These are phyloP conservation scores for Penstemon newberryi DNA, from an alignment of 257 asterid species.

Conservation along the genomic window DNA sequence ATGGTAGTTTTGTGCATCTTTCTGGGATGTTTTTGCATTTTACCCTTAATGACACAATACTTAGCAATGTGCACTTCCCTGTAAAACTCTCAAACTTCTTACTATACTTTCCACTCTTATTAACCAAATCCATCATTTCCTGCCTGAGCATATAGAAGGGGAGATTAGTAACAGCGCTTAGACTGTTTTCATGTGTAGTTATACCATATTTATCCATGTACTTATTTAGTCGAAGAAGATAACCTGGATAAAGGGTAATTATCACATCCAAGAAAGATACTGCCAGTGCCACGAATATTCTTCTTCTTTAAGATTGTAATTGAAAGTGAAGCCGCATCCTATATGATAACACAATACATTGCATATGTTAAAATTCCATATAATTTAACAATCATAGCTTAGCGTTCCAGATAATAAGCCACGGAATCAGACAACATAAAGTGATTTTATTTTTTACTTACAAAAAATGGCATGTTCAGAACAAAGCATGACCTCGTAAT, in stretches of 20 bases:
- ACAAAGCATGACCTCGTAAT: conserved; percentile 68
- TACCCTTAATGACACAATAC: background rate
- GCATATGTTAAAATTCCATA: conserved; percentile 12
- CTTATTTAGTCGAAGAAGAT: conserved; percentile 6
- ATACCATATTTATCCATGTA: background rate
- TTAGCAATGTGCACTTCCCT: conserved; percentile 41
- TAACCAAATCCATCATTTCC: conserved; percentile 76
- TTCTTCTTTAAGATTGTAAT: conserved; percentile 67
- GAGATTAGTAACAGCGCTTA: conserved; percentile 12
- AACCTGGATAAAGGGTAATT: conserved; percentile 88
- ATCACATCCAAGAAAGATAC: conserved; percentile 81
- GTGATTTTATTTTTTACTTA: background rate
- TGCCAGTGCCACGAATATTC: conserved; percentile 34
- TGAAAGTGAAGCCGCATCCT: conserved; percentile 94
- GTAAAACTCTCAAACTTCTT: conserved; percentile 72
- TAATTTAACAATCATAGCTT: background rate
- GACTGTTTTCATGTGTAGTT: conserved; percentile 2
- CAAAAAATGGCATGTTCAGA: background rate
- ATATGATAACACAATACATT: conserved; percentile 21
- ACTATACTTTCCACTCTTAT: conserved; percentile 66
- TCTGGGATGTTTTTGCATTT: too few species aligned
- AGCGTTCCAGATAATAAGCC: background rate
- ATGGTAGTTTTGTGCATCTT: too few species aligned
- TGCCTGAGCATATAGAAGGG: conserved; percentile 49
- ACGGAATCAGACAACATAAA: background rate